A percentile compares a stretch with the other conserved stretches of the same genome.
Conservation (phyloP, 148 eudicot genomes). For the Fagopyrum homotropicum region DNA sequence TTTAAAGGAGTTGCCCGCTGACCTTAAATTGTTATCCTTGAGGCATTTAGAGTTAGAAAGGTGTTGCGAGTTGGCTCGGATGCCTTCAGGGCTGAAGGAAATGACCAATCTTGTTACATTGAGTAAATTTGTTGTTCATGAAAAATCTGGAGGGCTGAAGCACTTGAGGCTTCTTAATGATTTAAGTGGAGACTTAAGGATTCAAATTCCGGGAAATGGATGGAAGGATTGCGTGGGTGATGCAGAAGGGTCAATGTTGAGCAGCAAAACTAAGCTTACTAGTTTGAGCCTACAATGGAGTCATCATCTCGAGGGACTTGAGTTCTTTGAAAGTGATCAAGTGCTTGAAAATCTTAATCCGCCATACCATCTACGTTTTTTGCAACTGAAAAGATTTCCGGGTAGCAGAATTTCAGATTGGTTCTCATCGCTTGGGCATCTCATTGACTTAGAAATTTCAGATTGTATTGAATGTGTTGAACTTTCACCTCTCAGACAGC, state of each 20-base stretch:
- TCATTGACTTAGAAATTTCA: background rate
- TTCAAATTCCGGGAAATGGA: background rate
- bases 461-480: background rate
- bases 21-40: conserved; percentile 10
- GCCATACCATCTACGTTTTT: background rate
- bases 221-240: background rate
- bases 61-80: conserved; percentile 9
- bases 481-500: background rate
- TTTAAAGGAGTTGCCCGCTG: conserved; percentile 13
- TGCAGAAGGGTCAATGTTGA: background rate
- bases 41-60: conserved; percentile 17
- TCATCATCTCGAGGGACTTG: background rate
- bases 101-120: conserved; percentile 13
- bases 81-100: conserved; percentile 15
- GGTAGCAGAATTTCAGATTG: background rate
- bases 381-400: background rate
- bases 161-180: background rate
- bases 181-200: background rate
- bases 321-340: background rate
- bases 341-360: background rate
- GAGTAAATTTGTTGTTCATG: background rate
- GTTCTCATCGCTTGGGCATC: background rate
- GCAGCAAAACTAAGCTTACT: background rate
- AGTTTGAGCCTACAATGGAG: background rate
- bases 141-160: background rate